Conservation (phyloP, 352 stramenopile genomes). For the Phytophthora gonapodyides region DNA sequence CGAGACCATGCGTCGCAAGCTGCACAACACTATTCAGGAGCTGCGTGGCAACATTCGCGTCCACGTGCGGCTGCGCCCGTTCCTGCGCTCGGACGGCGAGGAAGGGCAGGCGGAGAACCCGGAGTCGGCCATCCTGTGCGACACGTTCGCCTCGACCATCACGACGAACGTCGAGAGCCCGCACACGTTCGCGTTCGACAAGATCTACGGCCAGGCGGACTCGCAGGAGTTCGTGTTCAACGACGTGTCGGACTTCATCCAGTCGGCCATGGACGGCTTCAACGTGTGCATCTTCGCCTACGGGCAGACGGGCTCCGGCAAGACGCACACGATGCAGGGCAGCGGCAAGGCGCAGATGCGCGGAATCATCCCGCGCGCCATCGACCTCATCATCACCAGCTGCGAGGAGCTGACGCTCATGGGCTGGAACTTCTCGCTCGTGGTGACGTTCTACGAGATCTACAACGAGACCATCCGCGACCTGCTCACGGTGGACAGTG, state of each 20-base stretch:
- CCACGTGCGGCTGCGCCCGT: slow-evolving; percentile 94
- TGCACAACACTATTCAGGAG: slow-evolving; percentile 99
- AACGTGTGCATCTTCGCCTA: slow-evolving; percentile 99
- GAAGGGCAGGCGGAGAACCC: slow-evolving; percentile 56
- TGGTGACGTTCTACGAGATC: slow-evolving; percentile 99
- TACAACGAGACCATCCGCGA: slow-evolving; percentile 99
- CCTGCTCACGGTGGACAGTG: slow-evolving; percentile 85
- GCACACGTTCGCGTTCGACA: slow-evolving; percentile 97
- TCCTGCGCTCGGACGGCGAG: slow-evolving; percentile 84
- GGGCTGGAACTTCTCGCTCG: slow-evolving; percentile 96
- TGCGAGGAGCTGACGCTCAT: slow-evolving; percentile 73
- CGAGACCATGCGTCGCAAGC: slow-evolving; percentile 86
- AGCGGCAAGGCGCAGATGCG: slow-evolving; percentile 95
- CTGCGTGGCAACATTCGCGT: slow-evolving; percentile 99
- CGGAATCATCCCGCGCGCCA: slow-evolving; percentile 97
- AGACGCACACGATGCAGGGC: slow-evolving; percentile 99
- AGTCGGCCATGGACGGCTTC: slow-evolving; percentile 97
- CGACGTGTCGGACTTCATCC: slow-evolving; percentile 89
- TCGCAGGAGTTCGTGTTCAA: slow-evolving; percentile 97
- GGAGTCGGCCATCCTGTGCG: slow-evolving; percentile 59
- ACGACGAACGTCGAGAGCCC: slow-evolving; percentile 70
- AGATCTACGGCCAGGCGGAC: slow-evolving; percentile 95
- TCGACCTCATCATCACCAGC: slow-evolving; percentile 91
- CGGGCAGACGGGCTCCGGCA: slow-evolving; percentile 97
- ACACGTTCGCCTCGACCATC: slow-evolving; percentile 76